Evolutionary conservation across 768 basidiomycete genomes (phyloP).

Genomic region (Phylloporus sp.): DNA sequence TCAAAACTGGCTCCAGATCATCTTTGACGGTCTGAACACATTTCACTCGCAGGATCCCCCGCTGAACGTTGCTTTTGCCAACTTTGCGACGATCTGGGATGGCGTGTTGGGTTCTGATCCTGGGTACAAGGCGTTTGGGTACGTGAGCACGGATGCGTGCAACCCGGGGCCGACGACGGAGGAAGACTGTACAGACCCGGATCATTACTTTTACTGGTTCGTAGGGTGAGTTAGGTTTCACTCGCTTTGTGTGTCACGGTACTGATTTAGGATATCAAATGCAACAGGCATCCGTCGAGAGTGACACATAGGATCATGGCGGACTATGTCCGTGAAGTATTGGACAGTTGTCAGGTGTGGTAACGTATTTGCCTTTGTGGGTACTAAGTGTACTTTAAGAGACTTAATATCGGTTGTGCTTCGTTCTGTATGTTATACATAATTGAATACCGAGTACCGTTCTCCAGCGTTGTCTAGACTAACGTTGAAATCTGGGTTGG

Average conservation of each 20-base stretch:
- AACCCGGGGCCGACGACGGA: constrained; percentile 33
- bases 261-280: neutral
- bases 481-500: too few species aligned
- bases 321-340: constrained; percentile 43
- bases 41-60: constrained; percentile 30
- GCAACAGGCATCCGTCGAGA: constrained; percentile 45
- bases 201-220: constrained; percentile 54
- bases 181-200: constrained; percentile 38
- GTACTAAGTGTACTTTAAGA: neutral
- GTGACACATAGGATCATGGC: constrained; percentile 52
- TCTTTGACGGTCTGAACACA: constrained; percentile 40
- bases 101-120: constrained; percentile 43
- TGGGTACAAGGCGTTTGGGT: constrained; percentile 48
- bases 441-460: neutral
- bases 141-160: constrained; percentile 38
- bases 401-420: neutral
- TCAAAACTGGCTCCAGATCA: constrained; percentile 44
- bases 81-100: constrained; percentile 49
- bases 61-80: constrained; percentile 43
- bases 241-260: neutral
- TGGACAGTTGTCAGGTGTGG: constrained; percentile 29
- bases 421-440: neutral
- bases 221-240: constrained; percentile 35
- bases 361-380: neutral
- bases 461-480: neutral